Base-by-base conservation (phyloP, 768 basidiomycete species). In the Podaxis pistillaris region DNA sequence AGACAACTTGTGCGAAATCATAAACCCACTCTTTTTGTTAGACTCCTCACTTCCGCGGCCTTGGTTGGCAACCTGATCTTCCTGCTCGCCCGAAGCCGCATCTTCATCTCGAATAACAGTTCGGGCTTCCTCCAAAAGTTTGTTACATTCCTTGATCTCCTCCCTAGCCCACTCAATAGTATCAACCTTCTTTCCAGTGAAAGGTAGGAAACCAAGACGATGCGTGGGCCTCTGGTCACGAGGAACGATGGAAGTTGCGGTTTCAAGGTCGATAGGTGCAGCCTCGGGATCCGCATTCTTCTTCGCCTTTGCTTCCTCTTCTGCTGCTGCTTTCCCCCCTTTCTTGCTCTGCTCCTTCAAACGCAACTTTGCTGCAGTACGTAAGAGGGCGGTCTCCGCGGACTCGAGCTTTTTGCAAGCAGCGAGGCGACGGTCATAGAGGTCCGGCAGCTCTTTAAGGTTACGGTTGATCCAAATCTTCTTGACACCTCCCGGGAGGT, bases 381-480 rank as follows among this genome's bases (percentile, higher is more conserved):
- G 84, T 64, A 98, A 76, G 2, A 98, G 78, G 0, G 80, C 70
- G 1, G 90, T 94, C 76, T 96, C 93, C 0, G 94, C 95, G 1
- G 83, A 81, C 72, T 99, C 96, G 56, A 99, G 86, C 74, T 91
- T 93, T 63, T 79, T 79, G 67, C 84, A 87, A 0, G 93, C 93
- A 2, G 79, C 80, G 15, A 88, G 71, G 22, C 94, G 89, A 38
- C 90, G 84, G 37, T 95, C 86, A 68, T 92, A 91, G 19, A 93
- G 70, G 46, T 90, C 87, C 1, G 95, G 95, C 56, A 99, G 82
- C 9, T 93, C 89, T 72, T 93, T 93, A 30, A 98, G 79, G 69
- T 98, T 84, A 54, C 91, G 83, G 73, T 95, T 96, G 41, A 98
- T 81, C 95, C 96, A 99, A 40, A 99, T 86, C 66, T 86, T 85